Evolutionary conservation across 768 basidiomycete species (phyloP).

Genomic region (Crepidotus variabilis): DNA sequence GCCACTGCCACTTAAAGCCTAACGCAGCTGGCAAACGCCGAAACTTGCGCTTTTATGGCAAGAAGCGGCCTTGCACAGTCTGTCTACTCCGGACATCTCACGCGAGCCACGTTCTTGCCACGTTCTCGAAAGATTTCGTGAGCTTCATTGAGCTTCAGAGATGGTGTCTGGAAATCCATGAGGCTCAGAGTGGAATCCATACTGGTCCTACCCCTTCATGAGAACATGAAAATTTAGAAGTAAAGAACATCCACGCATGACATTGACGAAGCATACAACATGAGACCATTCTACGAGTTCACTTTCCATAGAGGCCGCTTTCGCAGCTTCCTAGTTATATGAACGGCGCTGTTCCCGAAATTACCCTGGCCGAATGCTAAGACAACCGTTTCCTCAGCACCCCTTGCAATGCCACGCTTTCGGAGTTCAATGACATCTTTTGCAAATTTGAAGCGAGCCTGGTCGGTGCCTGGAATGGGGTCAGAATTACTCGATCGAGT

Average conservation of each 20-base stretch:
- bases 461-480: constrained; percentile 60
- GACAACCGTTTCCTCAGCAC: constrained; percentile 85
- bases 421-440: constrained; percentile 85
- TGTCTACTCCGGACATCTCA: not conserved
- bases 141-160: not conserved
- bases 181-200: not conserved
- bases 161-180: not conserved
- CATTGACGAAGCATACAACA: constrained; percentile 12
- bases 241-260: constrained; percentile 1
- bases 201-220: not conserved
- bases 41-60: not conserved
- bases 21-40: not conserved
- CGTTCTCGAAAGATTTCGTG: not conserved
- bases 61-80: not conserved
- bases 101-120: not conserved
- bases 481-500: constrained; percentile 1
- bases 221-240: not conserved
- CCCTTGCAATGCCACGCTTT: constrained; percentile 73
- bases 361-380: constrained; percentile 79
- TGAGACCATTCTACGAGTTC: constrained; percentile 53
- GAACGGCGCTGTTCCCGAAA: constrained; percentile 70
- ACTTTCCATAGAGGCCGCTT: constrained; percentile 81
- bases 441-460: constrained; percentile 87
- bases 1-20: not conserved
- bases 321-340: constrained; percentile 84